Conservation (phyloP, 805 yeast species). For the Wickerhamomyces bovis region DNA sequence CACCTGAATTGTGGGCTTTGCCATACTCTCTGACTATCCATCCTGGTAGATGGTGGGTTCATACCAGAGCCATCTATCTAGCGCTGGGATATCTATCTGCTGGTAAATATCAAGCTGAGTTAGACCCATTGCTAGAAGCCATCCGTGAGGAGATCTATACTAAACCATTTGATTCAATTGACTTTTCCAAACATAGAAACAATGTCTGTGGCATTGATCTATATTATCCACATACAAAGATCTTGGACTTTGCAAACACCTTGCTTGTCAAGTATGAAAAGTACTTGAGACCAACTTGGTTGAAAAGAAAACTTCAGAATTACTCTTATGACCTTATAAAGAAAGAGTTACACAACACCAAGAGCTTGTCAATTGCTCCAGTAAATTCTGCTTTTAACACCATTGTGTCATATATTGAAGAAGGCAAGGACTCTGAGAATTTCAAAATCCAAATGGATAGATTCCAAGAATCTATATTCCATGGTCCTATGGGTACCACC, state of each 20-base stretch:
- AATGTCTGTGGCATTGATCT: slow-evolving; percentile 87
- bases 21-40: slow-evolving; percentile 82
- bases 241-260: slow-evolving; percentile 58
- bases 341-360: slow-evolving; percentile 75
- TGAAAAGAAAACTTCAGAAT: slow-evolving; percentile 45
- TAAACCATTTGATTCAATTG: slow-evolving; percentile 55
- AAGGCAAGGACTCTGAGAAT: slow-evolving; percentile 60
- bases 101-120: slow-evolving; percentile 44
- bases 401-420: slow-evolving; percentile 61
- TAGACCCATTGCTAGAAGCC: slow-evolving; percentile 57
- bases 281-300: slow-evolving; percentile 70
- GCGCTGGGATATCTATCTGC: slow-evolving; percentile 80
- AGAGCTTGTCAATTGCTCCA: slow-evolving; percentile 85
- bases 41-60: slow-evolving; percentile 99
- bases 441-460: slow-evolving; percentile 52
- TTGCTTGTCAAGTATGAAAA: slow-evolving; percentile 60
- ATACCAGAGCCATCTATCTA: slow-evolving; percentile 84
- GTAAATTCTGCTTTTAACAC: slow-evolving; percentile 83
- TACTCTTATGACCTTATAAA: slow-evolving; percentile 56
- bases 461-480: slow-evolving; percentile 71
- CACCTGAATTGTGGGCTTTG: slow-evolving; percentile 87
- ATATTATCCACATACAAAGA: slow-evolving; percentile 82
- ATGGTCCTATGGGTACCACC: slow-evolving; percentile 87
- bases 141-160: slow-evolving; percentile 78
- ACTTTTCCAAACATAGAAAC: slow-evolving; percentile 68